Evolutionary conservation across 768 basidiomycete genomes (phyloP), one percentile per base, ranked within the genome.

Genomic region (Antrodiella citrinella): DNA sequence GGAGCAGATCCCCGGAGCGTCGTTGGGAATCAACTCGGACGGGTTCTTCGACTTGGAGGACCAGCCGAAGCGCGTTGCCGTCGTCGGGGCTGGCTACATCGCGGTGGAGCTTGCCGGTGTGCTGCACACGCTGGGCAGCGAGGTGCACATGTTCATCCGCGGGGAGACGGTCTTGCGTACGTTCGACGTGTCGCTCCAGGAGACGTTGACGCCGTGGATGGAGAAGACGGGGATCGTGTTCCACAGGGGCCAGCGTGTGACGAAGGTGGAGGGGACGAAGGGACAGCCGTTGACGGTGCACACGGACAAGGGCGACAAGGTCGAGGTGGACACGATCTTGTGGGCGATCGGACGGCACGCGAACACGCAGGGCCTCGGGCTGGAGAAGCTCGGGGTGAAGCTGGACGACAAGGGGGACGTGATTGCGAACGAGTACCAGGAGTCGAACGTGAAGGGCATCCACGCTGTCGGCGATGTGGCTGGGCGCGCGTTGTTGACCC

Each of bases 51-150:
- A 82, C 42, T 80, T 99, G 42, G 81, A 81, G 56, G 77, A 86
- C 47, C 92, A 95, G 65, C 96, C 96, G 7, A 90, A 86, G 68
- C 81, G 92, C 51, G 93, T 96, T 24, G 94, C 85, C 2, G 85
- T 98, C 49, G 84, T 97, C 40, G 96, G 96, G 43, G 96, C 96
- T 12, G 96, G 96, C 1, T 99, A 99, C 66, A 98, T 99, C 58
- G 93, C 93, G 15, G 90, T 97, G 54, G 96, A 99, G 68, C 81
- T 99, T 43, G 91, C 95, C 3, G 96, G 96, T 18, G 81, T 99
- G 49, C 81, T 99, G 69, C 81, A 97, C 67, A 76, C 89, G 4
- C 81, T 96, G 50, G 92, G 94, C 19, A 78, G 84, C 26, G 91
- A 98, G 68, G 93, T 92, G 5, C 93, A 97, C 64, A 67, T 98